Percentiles rank a stretch among this genome's conserved stretches.
Conservation (phyloP, 805 yeast species). For the Ogataea methanolica region DNA sequence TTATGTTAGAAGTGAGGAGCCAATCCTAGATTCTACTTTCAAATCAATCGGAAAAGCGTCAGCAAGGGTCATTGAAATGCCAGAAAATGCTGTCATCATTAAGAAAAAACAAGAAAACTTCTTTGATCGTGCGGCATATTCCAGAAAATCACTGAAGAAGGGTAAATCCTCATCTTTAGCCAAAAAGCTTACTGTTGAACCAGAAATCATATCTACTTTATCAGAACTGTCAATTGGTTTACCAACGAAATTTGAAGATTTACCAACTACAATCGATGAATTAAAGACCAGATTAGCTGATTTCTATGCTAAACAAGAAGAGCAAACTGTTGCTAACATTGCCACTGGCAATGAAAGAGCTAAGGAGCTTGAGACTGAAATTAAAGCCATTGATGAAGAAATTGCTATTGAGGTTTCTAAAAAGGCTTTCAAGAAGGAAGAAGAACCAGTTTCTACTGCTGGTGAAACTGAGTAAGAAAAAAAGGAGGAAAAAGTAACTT, state of each 20-base stretch:
- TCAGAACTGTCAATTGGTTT: constrained; percentile 71
- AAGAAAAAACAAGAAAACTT: constrained; percentile 59
- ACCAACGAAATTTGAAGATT: constrained; percentile 74
- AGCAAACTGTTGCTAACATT: constrained; percentile 70
- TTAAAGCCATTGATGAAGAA: constrained; percentile 19
- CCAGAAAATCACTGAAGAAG: constrained; percentile 36
- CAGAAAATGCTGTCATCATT: constrained; percentile 58
- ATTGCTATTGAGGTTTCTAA: constrained; percentile 22
- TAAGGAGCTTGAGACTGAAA: constrained; percentile 2
- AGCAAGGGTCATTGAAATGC: constrained; percentile 53
- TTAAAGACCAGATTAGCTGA: constrained; percentile 70
- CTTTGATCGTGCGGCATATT: constrained; percentile 44
- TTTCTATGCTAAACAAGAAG: constrained; percentile 70
- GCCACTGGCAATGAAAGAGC: constrained; percentile 26
- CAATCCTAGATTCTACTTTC: constrained; percentile 11
- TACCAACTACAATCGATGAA: constrained; percentile 56
- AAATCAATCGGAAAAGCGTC: constrained; percentile 11
- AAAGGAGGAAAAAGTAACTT: constrained; percentile 1
- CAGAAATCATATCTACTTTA: constrained; percentile 72
- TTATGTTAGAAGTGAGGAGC: constrained; percentile 51
- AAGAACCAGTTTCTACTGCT: not conserved
- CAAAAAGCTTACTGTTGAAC: constrained; percentile 65
- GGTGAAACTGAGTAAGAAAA: not conserved
- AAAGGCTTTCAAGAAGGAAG: constrained; percentile 1
- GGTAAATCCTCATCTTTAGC: constrained; percentile 44